Percentiles rank a stretch among this genome's conserved stretches.
phyloP scores from a whole-genome alignment of 495 filamentous ascomycete species.

The Aspergillus diversus region DNA sequence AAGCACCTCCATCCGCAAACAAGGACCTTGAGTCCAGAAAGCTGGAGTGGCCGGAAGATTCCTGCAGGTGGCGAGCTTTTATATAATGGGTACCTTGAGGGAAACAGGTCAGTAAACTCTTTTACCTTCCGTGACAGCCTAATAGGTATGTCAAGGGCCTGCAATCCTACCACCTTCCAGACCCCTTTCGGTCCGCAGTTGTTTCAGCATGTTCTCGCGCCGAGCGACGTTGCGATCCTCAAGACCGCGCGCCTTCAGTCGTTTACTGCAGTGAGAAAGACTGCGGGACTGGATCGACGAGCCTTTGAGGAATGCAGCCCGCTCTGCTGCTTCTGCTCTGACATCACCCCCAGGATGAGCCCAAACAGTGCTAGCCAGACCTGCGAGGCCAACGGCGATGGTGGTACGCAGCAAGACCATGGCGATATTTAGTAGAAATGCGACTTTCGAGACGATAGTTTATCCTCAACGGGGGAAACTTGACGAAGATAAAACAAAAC shows the following conservation, averaged over 20 bases:
- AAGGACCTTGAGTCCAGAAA: too few species aligned
- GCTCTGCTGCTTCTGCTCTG: conserved; percentile 49
- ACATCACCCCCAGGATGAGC: conserved; percentile 55
- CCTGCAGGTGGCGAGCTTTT: conserved; percentile 21
- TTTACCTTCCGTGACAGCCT: conserved; percentile 2
- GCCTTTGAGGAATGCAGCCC: conserved; percentile 42
- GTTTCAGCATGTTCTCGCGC: conserved; percentile 39
- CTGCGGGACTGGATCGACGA: conserved; percentile 40
- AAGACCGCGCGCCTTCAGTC: conserved; percentile 52
- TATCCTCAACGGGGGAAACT: too few species aligned
- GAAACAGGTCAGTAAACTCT: conserved; percentile 15
- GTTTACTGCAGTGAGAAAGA: conserved; percentile 50
- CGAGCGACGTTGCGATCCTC: conserved; percentile 48
- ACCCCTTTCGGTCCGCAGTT: conserved; percentile 32
- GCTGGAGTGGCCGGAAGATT: too few species aligned
- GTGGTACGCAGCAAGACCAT: conserved; percentile 1
- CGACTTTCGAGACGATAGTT: too few species aligned
- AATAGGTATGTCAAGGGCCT: conserved; percentile 4
- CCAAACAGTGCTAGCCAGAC: conserved; percentile 20
- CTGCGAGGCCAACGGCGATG: conserved; percentile 21
- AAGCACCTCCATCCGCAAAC: conserved; percentile 56
- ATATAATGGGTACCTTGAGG: conserved; percentile 37
- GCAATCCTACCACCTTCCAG: conserved; percentile 25
- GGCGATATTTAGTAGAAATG: too few species aligned
- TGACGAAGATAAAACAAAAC: too few species aligned